Percentiles rank a stretch among this genome's conserved stretches.
These are phyloP conservation scores for Tillandsia fasciculata DNA, from an alignment of 176 grass and related monocot genomes.

Conservation along the genomic window DNA sequence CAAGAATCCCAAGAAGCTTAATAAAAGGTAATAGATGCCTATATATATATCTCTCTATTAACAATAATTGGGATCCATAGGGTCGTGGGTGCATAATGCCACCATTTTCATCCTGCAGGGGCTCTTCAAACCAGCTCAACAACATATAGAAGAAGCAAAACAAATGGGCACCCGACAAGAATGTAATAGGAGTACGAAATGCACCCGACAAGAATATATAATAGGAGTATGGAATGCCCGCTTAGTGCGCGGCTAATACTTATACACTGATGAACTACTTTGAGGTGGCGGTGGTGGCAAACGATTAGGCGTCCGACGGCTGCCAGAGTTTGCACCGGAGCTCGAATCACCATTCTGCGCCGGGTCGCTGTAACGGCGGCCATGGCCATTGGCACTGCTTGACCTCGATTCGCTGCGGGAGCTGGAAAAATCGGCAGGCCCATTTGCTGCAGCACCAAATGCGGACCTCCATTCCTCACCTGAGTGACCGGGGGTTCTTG, in stretches of 20 bases:
- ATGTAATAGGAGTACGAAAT: not conserved
- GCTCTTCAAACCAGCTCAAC: constrained; percentile 13
- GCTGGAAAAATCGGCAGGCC: constrained; percentile 18
- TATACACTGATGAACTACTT: not conserved
- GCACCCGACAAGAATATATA: not conserved
- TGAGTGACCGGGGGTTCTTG: constrained; percentile 10
- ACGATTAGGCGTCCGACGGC: constrained; percentile 42
- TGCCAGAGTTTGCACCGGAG: constrained; percentile 21
- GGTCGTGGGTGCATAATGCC: not conserved
- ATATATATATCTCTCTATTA: not conserved
- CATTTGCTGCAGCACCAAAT: constrained; percentile 46
- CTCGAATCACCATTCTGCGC: constrained; percentile 36
- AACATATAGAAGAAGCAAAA: constrained; percentile 7
- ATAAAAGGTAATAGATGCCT: not conserved
- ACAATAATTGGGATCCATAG: not conserved
- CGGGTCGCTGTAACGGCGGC: constrained; percentile 15
- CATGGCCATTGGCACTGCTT: constrained; percentile 20
- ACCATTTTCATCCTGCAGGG: not conserved
- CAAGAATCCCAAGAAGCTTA: not conserved
- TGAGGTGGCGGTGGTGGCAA: constrained; percentile 44
- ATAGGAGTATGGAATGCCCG: not conserved
- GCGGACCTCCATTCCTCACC: constrained; percentile 72
- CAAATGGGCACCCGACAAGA: not conserved
- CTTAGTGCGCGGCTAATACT: not conserved
- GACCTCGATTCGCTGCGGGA: constrained; percentile 21